These are phyloP conservation scores for Paxillus ammoniavirescens DNA, from an alignment of 768 basidiomycete genomes.

Conservation along the genomic window DNA sequence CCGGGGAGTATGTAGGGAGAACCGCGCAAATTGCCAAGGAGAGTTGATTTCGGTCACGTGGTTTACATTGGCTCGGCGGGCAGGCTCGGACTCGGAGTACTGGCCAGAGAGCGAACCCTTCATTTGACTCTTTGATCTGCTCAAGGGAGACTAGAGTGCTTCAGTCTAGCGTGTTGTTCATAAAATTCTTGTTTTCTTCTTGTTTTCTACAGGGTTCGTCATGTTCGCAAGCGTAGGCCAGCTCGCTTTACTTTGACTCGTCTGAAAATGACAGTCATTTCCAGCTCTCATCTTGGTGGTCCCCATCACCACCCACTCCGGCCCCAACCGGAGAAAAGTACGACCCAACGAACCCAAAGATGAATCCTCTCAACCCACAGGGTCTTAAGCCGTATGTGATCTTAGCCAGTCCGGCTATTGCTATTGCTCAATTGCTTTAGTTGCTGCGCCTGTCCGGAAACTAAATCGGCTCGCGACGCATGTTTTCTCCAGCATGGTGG, in stretches of 20 bases:
- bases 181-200: not conserved
- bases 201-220: not conserved
- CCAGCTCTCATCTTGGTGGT: conserved; percentile 60
- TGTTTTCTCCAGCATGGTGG: conserved; percentile 79
- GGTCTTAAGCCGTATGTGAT: conserved; percentile 89
- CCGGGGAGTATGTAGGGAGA: too few species aligned
- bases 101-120: too few species aligned
- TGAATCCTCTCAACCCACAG: conserved; percentile 89
- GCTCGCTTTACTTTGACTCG: not conserved
- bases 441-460: conserved; percentile 95
- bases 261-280: not conserved
- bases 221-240: conserved; percentile 45
- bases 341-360: conserved; percentile 72
- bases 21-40: too few species aligned
- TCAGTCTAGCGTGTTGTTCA: not conserved
- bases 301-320: conserved; percentile 34
- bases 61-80: too few species aligned
- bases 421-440: conserved; percentile 38
- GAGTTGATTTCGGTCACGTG: too few species aligned
- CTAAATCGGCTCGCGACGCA: conserved; percentile 88
- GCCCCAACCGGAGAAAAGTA: conserved; percentile 42
- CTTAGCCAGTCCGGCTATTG: not conserved
- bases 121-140: too few species aligned
- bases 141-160: too few species aligned
- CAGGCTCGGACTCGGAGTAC: too few species aligned